Evolutionary conservation across 2,329 filamentous ascomycete species (phyloP).

Genomic region (Colletotrichum neosansevieriae): DNA sequence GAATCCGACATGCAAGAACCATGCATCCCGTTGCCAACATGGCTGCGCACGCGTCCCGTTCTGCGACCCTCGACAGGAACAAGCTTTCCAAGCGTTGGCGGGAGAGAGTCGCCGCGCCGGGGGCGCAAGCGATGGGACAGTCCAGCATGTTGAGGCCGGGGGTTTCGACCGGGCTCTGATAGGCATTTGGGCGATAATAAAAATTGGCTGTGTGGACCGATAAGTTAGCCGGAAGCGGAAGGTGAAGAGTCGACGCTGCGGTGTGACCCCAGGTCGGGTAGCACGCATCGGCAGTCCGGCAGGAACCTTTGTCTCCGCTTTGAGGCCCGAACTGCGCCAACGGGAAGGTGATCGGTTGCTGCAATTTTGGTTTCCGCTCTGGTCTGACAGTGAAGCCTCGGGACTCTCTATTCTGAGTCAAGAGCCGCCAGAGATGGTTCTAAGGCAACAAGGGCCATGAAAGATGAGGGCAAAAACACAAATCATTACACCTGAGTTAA

Average conservation of each 20-base stretch:
- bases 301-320: slow-evolving; percentile 30
- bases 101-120: slow-evolving; percentile 1
- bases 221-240: slow-evolving; percentile 34
- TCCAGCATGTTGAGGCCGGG: neutral
- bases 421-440: neutral
- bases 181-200: slow-evolving; percentile 6
- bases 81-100: slow-evolving; percentile 35
- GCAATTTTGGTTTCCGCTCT: neutral
- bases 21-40: neutral
- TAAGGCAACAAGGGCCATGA: too few species aligned
- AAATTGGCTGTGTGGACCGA: slow-evolving; percentile 21
- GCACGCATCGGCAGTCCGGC: slow-evolving; percentile 27
- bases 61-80: neutral
- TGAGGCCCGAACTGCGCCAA: slow-evolving; percentile 26
- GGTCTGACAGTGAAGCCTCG: neutral
- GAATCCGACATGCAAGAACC: neutral
- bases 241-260: slow-evolving; percentile 22
- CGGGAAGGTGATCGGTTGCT: slow-evolving; percentile 23
- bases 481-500: too few species aligned
- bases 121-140: neutral
- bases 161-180: neutral
- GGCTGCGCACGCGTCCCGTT: neutral
- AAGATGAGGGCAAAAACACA: too few species aligned
- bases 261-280: slow-evolving; percentile 7
- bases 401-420: neutral